Evolutionary conservation across 2,329 filamentous ascomycete genomes (phyloP), one percentile per base, ranked within the genome.

Genomic region (Escovopsis sp.): DNA sequence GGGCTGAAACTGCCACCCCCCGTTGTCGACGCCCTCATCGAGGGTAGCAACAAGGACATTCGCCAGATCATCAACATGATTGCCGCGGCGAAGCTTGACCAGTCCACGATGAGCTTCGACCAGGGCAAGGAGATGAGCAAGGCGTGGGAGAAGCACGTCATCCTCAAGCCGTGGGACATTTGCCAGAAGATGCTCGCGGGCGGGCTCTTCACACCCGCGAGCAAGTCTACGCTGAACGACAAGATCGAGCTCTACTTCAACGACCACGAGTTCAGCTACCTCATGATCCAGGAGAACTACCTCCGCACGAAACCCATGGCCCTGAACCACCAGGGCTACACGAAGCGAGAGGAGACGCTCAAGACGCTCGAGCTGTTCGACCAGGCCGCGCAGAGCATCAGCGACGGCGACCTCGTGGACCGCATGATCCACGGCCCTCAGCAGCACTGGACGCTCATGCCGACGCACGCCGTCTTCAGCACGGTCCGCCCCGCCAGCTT

Each of bases 241-340:
- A 98, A 98, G 69, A 91, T 93, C 48, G 89, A 98, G 63, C 76
- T 98, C 2, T 98, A 98, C 61, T 98, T 98, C 70, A 96, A 98
- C 60, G 91, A 98, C 54, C 91, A 98, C 56, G 91, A 98, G 54
- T 94, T 96, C 64, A 95, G 87, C 55, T 91, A 81, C 56, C 69
- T 98, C 42, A 96, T 98, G 91, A 79, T 98, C 38, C 91, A 98
- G 59, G 93, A 98, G 61, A 98, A 98, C 57, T 98, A 98, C 53
- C 71, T 98, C 11, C 82, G 78, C 48, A 87, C 86, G 2, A 85
- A 80, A 47, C 91, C 91, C 4, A 71, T 79, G 47, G 70, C 62
- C 4, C 66, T 84, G 4, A 32, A 32, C 28, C 8, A 32, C 40
- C 65, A 67, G 38, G 63, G 66, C 18, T 81, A 79, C 57, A 59